phyloP scores from a whole-genome alignment of 2,329 filamentous ascomycete genomes.

The Neodidymelliopsis sp. region DNA sequence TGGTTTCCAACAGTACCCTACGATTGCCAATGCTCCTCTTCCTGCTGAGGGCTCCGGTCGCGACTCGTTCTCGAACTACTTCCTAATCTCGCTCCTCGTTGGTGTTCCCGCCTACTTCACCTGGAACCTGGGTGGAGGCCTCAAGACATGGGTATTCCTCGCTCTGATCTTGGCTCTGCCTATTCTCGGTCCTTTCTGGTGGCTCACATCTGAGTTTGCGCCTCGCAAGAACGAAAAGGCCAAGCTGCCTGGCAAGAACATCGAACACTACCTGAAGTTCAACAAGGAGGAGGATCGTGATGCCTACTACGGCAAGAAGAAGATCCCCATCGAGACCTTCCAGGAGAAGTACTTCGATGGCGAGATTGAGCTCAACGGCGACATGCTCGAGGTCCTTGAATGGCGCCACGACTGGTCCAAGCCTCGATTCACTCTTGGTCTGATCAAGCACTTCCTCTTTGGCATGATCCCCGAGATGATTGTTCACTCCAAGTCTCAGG shows the following conservation, averaged over 20 bases:
- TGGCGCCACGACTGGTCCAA: conserved; percentile 97
- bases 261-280: conserved; percentile 91
- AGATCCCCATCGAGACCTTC: conserved; percentile 92
- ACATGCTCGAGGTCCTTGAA: conserved; percentile 86
- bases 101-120: conserved; percentile 80
- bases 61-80: conserved; percentile 85
- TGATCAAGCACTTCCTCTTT: conserved; percentile 89
- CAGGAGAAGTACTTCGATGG: conserved; percentile 98
- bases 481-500: conserved; percentile 90
- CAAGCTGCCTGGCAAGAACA: conserved; percentile 80
- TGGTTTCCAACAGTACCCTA: conserved; percentile 68
- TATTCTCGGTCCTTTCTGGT: conserved; percentile 84
- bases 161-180: conserved; percentile 79
- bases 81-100: conserved; percentile 74
- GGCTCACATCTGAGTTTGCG: conserved; percentile 77
- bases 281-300: conserved; percentile 65
- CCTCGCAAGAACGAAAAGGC: conserved; percentile 94
- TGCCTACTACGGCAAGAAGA: conserved; percentile 79
- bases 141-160: conserved; percentile 89
- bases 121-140: conserved; percentile 82
- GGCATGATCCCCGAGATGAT: conserved; percentile 89
- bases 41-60: conserved; percentile 86
- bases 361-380: conserved; percentile 94
- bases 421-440: conserved; percentile 85
- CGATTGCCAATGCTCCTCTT: conserved; percentile 93